phyloP scores from a whole-genome alignment of 306 rosid species.

The Pyrus pyrifolia region DNA sequence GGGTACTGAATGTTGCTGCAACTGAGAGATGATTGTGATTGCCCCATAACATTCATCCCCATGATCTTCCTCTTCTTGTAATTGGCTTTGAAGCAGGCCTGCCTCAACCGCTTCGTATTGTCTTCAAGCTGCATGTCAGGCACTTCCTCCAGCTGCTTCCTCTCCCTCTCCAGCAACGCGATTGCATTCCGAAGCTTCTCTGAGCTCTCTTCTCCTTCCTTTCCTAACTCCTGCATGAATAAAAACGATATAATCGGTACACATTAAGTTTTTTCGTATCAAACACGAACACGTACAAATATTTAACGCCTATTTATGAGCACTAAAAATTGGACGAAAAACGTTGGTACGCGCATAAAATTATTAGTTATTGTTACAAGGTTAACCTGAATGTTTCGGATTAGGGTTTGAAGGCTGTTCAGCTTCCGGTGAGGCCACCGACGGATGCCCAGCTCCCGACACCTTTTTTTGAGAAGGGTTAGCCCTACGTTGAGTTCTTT shows the following conservation, averaged over 20 bases:
- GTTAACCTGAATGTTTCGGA: slow-evolving; percentile 50
- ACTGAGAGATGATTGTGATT: neutral
- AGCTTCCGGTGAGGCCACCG: slow-evolving; percentile 95
- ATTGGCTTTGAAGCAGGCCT: slow-evolving; percentile 83
- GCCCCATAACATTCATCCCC: neutral
- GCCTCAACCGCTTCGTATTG: slow-evolving; percentile 67
- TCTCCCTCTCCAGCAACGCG: slow-evolving; percentile 58
- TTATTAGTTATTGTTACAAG: neutral
- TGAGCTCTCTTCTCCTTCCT: slow-evolving; percentile 32
- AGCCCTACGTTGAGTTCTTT: slow-evolving; percentile 70
- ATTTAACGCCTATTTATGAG: neutral
- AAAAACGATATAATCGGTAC: neutral
- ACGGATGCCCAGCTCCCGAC: slow-evolving; percentile 71
- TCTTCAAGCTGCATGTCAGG: slow-evolving; percentile 63
- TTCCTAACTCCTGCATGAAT: slow-evolving; percentile 41
- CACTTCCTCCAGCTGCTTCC: slow-evolving; percentile 60
- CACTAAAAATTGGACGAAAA: neutral
- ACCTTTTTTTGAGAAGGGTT: slow-evolving; percentile 73
- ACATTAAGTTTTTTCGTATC: neutral
- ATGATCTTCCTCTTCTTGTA: slow-evolving; percentile 72
- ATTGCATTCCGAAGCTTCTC: slow-evolving; percentile 44
- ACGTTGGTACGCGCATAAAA: neutral
- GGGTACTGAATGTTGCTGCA: neutral
- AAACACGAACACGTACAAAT: neutral
- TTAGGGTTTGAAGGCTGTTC: slow-evolving; percentile 72